Conservation (phyloP, 2,329 filamentous ascomycete species). For the Apiospora malaysiana region DNA sequence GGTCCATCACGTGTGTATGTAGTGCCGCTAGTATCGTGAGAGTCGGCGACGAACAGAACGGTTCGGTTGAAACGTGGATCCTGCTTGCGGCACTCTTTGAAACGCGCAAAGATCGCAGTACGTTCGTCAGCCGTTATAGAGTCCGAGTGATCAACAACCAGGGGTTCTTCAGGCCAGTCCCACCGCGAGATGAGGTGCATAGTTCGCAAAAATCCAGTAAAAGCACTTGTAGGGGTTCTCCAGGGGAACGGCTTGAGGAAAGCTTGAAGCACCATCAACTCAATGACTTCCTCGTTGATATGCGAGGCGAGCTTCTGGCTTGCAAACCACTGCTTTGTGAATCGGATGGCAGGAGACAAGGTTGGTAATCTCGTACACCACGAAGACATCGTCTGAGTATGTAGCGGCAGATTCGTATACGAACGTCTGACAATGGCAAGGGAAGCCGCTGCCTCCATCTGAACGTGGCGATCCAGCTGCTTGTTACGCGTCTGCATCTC, state of each 20-base stretch:
- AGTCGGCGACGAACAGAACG: slow-evolving; percentile 81
- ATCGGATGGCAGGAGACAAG: slow-evolving; percentile 80
- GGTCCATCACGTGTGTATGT: slow-evolving; percentile 78
- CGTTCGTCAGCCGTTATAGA: slow-evolving; percentile 68
- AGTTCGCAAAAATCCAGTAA: slow-evolving; percentile 81
- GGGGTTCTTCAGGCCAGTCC: slow-evolving; percentile 87
- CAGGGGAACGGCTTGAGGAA: slow-evolving; percentile 87
- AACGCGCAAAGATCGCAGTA: slow-evolving; percentile 68
- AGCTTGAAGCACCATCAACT: slow-evolving; percentile 77
- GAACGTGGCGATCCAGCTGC: slow-evolving; percentile 65
- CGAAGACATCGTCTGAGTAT: slow-evolving; percentile 81
- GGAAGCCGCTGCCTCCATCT: slow-evolving; percentile 72
- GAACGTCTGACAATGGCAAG: slow-evolving; percentile 74
- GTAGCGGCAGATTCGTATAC: slow-evolving; percentile 75
- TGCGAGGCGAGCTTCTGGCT: slow-evolving; percentile 80
- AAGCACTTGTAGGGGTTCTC: slow-evolving; percentile 75
- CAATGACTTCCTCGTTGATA: slow-evolving; percentile 80
- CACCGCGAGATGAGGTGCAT: slow-evolving; percentile 81
- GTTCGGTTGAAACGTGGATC: slow-evolving; percentile 88
- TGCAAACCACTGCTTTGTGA: slow-evolving; percentile 90
- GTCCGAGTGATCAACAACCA: slow-evolving; percentile 78
- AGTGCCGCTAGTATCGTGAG: slow-evolving; percentile 76
- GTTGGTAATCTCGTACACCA: slow-evolving; percentile 81
- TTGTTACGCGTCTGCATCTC: slow-evolving; percentile 81
- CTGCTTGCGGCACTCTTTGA: slow-evolving; percentile 84